Percentiles rank a stretch among this genome's conserved stretches.
Evolutionary conservation across 148 eudicot genomes (phyloP).

Genomic region (Rhododendron kiyosumense): DNA sequence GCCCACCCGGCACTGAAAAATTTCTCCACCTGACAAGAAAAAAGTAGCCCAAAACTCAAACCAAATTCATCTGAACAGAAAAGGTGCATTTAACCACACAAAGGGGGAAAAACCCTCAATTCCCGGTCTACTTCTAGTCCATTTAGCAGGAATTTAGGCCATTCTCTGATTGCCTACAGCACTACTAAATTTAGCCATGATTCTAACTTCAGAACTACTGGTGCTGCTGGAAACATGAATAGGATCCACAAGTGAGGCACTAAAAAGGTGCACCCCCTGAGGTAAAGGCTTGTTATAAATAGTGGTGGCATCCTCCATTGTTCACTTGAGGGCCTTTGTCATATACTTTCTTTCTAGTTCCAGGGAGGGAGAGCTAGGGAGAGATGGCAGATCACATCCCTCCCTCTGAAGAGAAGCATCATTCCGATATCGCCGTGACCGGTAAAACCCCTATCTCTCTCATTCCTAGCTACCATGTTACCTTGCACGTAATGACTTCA

Average conservation of each 20-base stretch:
- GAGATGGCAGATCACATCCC: not conserved
- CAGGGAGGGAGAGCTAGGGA: not conserved
- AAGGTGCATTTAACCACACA: not conserved
- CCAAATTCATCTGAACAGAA: not conserved
- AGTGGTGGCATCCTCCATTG: not conserved
- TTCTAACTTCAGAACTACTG: not conserved
- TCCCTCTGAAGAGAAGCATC: not conserved
- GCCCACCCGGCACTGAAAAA: too few relatives aligned
- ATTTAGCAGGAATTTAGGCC: not conserved
- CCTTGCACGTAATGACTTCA: not conserved
- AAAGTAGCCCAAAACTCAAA: not conserved
- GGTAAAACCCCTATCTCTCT: conserved; percentile 4
- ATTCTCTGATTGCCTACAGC: not conserved
- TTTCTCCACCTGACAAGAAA: too few relatives aligned
- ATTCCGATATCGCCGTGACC: not conserved
- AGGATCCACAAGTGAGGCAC: not conserved
- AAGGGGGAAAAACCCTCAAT: not conserved
- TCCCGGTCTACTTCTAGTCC: not conserved
- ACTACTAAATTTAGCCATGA: not conserved
- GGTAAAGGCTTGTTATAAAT: not conserved
- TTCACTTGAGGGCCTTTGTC: not conserved
- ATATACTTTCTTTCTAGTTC: not conserved
- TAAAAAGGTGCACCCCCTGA: not conserved
- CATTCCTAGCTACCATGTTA: not conserved
- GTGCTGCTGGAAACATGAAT: not conserved